Evolutionary conservation across 1,139 yeast species (phyloP).

Genomic region (Candida glucosophila): DNA sequence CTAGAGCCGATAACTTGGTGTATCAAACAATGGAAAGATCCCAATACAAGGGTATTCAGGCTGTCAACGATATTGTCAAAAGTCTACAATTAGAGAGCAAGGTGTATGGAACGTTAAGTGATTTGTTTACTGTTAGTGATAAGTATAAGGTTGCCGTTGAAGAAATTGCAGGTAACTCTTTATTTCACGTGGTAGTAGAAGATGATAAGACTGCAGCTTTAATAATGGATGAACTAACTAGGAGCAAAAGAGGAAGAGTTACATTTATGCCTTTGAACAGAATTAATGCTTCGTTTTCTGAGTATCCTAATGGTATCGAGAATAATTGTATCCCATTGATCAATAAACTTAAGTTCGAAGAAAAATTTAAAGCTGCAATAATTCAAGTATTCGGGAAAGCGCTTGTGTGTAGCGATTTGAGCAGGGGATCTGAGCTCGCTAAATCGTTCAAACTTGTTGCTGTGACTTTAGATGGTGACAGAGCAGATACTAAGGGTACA

Average conservation of each 20-base stretch:
- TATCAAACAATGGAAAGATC: constrained; percentile 69
- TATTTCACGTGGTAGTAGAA: constrained; percentile 87
- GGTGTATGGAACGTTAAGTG: constrained; percentile 82
- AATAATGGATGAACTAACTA: constrained; percentile 68
- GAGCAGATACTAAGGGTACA: constrained; percentile 76
- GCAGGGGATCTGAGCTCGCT: constrained; percentile 63
- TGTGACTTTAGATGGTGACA: constrained; percentile 86
- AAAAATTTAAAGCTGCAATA: constrained; percentile 52
- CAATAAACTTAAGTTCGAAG: constrained; percentile 52
- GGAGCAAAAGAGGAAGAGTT: constrained; percentile 70
- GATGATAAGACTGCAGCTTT: constrained; percentile 75
- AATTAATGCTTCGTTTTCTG: constrained; percentile 27
- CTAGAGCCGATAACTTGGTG: constrained; percentile 49
- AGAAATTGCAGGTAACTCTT: constrained; percentile 77
- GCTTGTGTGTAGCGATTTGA: constrained; percentile 66
- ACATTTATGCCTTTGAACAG: constrained; percentile 88
- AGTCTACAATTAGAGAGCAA: constrained; percentile 45
- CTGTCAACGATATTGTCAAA: constrained; percentile 53
- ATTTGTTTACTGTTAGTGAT: constrained; percentile 69
- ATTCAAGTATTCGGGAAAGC: constrained; percentile 76
- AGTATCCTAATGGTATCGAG: constrained; percentile 49
- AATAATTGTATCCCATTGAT: constrained; percentile 65
- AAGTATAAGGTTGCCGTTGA: constrained; percentile 83
- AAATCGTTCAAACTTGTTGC: constrained; percentile 57
- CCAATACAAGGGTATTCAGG: constrained; percentile 59